These are phyloP conservation scores for Eucalyptus marginata DNA, from an alignment of 345 rosid species.

Conservation along the genomic window DNA sequence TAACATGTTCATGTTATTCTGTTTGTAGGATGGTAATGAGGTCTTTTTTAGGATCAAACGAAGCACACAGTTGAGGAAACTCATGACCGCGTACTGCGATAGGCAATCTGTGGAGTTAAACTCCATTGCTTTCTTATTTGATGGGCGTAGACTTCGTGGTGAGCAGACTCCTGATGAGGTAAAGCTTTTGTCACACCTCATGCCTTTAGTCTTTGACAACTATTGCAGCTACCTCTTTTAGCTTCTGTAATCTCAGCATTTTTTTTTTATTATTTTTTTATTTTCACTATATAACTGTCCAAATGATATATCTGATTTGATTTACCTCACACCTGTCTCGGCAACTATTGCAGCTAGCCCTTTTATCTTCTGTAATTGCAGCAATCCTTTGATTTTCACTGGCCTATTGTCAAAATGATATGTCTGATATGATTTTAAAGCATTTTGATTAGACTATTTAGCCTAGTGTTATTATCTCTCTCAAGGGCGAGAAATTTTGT, in stretches of 20 bases:
- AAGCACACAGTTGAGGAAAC: conserved; percentile 67
- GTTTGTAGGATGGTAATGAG: conserved; percentile 73
- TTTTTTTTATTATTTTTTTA: background rate
- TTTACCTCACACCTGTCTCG: background rate
- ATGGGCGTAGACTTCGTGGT: conserved; percentile 76
- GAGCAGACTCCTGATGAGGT: conserved; percentile 99
- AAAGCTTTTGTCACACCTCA: background rate
- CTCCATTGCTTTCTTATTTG: conserved; percentile 80
- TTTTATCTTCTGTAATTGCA: background rate
- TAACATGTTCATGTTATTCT: background rate
- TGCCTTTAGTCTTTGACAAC: background rate
- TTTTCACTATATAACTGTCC: background rate
- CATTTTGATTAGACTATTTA: background rate
- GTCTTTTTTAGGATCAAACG: conserved; percentile 85
- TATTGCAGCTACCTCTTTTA: background rate
- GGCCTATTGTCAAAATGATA: background rate
- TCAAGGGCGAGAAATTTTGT: background rate
- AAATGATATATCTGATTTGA: background rate
- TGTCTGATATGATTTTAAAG: background rate
- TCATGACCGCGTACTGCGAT: conserved; percentile 81
- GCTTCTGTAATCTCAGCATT: background rate
- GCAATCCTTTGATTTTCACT: background rate
- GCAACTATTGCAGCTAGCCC: background rate
- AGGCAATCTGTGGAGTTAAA: conserved; percentile 66
- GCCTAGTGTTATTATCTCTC: background rate